Conservation (phyloP, 2,329 filamentous ascomycete genomes). For the Cryphonectria naterciae region DNA sequence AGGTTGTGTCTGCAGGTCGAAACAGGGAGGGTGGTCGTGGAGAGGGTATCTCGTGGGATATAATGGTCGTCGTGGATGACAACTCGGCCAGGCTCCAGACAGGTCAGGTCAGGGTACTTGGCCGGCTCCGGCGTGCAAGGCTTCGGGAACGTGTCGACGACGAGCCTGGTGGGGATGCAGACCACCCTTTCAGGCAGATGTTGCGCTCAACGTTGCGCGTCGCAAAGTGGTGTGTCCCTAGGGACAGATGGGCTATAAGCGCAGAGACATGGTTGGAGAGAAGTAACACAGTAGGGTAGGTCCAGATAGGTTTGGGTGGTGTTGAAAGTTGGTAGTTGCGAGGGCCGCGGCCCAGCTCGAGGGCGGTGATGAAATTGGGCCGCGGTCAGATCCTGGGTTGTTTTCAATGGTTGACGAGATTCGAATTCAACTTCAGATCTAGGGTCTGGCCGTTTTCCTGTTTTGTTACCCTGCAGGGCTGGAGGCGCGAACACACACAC, state of each 20-base stretch:
- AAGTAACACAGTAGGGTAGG: conserved; percentile 17
- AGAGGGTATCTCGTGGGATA: conserved; percentile 21
- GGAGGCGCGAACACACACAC: not conserved
- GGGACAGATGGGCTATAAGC: conserved; percentile 46
- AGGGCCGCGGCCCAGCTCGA: conserved; percentile 22
- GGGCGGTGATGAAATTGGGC: conserved; percentile 12
- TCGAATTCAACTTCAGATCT: conserved; percentile 6
- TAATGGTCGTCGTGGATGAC: conserved; percentile 19
- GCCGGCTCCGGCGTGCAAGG: conserved; percentile 15
- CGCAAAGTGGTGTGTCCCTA: conserved; percentile 45
- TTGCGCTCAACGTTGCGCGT: conserved; percentile 30
- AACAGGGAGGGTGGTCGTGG: conserved; percentile 17
- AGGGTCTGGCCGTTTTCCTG: conserved; percentile 24
- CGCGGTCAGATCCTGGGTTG: conserved; percentile 22
- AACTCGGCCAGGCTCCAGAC: conserved; percentile 15
- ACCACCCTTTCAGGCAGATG: conserved; percentile 25
- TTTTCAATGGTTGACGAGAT: conserved; percentile 16
- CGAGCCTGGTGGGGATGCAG: conserved; percentile 20
- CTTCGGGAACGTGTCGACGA: conserved; percentile 17
- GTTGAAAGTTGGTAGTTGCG: conserved; percentile 21
- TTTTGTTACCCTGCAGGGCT: conserved; percentile 18
- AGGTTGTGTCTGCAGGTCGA: conserved; percentile 11
- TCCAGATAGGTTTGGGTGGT: conserved; percentile 18
- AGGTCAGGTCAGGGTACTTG: conserved; percentile 23
- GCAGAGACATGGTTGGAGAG: conserved; percentile 34